A percentile compares a stretch with the other conserved stretches of the same genome.
Conservation (phyloP, 192 early-diverging fungal genomes). For the Umbelopsis sp. region DNA sequence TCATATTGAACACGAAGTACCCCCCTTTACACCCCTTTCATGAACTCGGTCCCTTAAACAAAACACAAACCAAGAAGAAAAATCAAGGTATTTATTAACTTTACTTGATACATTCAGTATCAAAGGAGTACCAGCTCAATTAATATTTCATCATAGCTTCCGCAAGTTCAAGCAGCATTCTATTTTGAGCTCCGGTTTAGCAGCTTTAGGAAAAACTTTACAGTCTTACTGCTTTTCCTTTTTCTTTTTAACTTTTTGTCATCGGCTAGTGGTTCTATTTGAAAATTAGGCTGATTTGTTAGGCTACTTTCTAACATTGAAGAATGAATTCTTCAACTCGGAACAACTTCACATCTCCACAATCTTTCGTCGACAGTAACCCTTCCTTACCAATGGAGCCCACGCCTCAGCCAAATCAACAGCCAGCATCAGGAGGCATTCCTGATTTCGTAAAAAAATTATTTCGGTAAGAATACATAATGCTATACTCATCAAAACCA, state of each 20-base stretch:
- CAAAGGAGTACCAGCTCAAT: no score
- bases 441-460: constrained; percentile 34
- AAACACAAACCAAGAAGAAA: no score
- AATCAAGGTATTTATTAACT: no score
- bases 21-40: no score
- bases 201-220: no score
- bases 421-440: background rate
- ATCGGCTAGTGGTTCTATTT: background rate
- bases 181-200: no score
- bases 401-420: background rate
- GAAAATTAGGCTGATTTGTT: background rate
- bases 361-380: constrained; percentile 5
- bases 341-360: background rate
- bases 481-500: background rate
- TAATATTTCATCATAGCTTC: no score
- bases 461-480: constrained; percentile 10
- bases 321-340: constrained; percentile 13
- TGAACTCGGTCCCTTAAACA: no score
- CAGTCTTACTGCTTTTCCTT: background rate
- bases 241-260: background rate
- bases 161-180: no score
- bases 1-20: no score
- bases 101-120: no score
- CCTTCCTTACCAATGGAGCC: background rate
- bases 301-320: background rate